phyloP scores from a whole-genome alignment of 805 yeast genomes.

The Cyberlindnera xishuangbannaensis region DNA sequence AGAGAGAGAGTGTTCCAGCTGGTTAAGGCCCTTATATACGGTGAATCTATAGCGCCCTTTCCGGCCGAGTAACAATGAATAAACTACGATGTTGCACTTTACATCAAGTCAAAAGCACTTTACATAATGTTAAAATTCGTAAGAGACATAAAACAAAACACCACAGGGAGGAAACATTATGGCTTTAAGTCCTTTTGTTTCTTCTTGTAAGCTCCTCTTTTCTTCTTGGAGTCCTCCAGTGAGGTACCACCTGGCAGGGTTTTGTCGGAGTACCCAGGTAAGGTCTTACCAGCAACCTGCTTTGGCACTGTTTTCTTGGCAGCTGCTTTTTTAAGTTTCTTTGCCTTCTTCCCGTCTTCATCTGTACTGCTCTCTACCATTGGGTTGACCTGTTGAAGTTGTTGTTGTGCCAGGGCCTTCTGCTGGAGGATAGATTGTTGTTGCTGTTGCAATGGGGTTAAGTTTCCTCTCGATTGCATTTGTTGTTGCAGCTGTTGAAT shows the following conservation, averaged over 20 bases:
- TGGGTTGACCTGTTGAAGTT: conserved; percentile 19
- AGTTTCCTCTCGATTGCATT: conserved; percentile 24
- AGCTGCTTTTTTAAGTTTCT: conserved; percentile 17
- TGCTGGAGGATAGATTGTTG: conserved; percentile 21
- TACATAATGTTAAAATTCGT: too few species aligned
- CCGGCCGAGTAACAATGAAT: too few species aligned
- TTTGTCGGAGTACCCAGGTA: conserved; percentile 20
- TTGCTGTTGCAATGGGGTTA: conserved; percentile 19
- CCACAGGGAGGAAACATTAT: too few species aligned
- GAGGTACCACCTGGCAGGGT: conserved; percentile 21
- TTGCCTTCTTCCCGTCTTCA: conserved; percentile 17
- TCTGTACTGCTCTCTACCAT: conserved; percentile 9
- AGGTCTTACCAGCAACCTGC: conserved; percentile 24
- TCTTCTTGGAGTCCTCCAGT: conserved; percentile 21
- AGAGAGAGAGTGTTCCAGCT: conserved; percentile 52
- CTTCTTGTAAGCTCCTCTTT: conserved; percentile 26
- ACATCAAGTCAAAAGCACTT: too few species aligned
- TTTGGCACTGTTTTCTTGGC: conserved; percentile 15
- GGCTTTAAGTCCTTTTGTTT: conserved; percentile 14
- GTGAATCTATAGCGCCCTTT: conserved; percentile 1
- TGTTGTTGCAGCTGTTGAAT: conserved; percentile 26
- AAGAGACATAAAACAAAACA: too few species aligned
- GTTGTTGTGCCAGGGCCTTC: conserved; percentile 24
- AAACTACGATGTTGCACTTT: too few species aligned
- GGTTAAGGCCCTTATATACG: conserved; percentile 25